Evolutionary conservation across 805 yeast species (phyloP).

Genomic region (Debaryomyces hansenii): DNA sequence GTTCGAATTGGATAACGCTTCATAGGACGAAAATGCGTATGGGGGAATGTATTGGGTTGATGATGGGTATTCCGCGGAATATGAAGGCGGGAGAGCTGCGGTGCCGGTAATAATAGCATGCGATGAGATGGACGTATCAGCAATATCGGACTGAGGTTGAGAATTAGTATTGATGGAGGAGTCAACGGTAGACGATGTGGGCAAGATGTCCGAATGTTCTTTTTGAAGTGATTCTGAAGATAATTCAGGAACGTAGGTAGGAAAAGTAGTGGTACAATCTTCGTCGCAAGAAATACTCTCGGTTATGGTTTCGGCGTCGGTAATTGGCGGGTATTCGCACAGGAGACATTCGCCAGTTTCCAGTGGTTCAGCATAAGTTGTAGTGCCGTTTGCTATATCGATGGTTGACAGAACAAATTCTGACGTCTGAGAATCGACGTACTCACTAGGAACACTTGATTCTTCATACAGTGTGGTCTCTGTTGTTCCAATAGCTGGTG

Average conservation of each 20-base stretch:
- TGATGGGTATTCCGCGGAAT: background rate
- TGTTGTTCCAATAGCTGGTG: too few relatives aligned
- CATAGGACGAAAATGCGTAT: background rate
- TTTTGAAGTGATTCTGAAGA: background rate
- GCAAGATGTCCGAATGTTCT: background rate
- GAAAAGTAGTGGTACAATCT: too few relatives aligned
- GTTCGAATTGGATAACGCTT: background rate
- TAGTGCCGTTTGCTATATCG: background rate
- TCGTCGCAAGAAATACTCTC: too few relatives aligned
- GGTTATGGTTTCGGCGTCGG: too few relatives aligned
- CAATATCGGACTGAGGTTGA: background rate
- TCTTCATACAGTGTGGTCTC: too few relatives aligned
- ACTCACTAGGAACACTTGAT: too few relatives aligned
- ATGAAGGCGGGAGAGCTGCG: background rate
- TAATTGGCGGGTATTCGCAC: too few relatives aligned
- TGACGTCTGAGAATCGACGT: too few relatives aligned
- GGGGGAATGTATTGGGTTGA: background rate
- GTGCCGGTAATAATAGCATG: background rate
- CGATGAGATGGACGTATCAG: background rate
- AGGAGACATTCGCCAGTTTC: too few relatives aligned
- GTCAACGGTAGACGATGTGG: background rate
- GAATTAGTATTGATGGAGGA: background rate
- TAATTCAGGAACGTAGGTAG: too few relatives aligned
- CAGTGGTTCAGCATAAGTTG: background rate
- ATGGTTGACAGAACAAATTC: background rate